phyloP scores from a whole-genome alignment of 345 rosid species.

The Capsella bursapastoris region DNA sequence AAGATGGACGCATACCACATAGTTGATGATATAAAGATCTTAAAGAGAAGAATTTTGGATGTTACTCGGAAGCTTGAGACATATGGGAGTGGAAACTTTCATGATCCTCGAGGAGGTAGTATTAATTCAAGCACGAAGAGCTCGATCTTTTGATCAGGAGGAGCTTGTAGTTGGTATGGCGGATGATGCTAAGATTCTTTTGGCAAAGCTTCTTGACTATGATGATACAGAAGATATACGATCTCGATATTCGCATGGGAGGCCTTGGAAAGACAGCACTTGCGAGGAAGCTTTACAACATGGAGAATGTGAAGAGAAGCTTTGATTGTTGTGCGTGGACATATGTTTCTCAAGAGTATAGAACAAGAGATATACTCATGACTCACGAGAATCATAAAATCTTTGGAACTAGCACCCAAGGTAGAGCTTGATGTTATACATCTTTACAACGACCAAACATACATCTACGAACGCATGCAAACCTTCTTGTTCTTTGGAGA shows the following conservation, averaged over 20 bases:
- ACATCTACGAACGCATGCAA: too few species aligned
- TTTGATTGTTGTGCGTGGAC: constrained; percentile 17
- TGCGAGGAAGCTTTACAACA: constrained; percentile 32
- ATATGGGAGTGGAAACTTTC: too few species aligned
- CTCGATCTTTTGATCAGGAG: constrained; percentile 17
- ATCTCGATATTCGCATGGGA: constrained; percentile 38
- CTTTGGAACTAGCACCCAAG: not conserved
- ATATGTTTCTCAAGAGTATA: constrained; percentile 35
- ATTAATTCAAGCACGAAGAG: not conserved
- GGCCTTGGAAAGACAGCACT: constrained; percentile 41
- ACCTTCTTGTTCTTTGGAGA: too few species aligned
- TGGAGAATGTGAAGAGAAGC: not conserved
- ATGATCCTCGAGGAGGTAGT: too few species aligned
- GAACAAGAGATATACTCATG: constrained; percentile 23
- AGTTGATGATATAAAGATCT: too few species aligned
- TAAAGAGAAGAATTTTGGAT: too few species aligned
- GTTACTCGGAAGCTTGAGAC: too few species aligned
- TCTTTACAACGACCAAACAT: too few species aligned
- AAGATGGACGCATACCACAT: too few species aligned
- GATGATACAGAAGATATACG: not conserved
- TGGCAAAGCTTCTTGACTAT: constrained; percentile 25
- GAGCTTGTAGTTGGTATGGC: constrained; percentile 28
- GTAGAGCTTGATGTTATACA: not conserved
- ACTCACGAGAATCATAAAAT: constrained; percentile 22
- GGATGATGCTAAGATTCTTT: constrained; percentile 10